Conservation (phyloP, 345 rosid species). For the Camelina neglecta region DNA sequence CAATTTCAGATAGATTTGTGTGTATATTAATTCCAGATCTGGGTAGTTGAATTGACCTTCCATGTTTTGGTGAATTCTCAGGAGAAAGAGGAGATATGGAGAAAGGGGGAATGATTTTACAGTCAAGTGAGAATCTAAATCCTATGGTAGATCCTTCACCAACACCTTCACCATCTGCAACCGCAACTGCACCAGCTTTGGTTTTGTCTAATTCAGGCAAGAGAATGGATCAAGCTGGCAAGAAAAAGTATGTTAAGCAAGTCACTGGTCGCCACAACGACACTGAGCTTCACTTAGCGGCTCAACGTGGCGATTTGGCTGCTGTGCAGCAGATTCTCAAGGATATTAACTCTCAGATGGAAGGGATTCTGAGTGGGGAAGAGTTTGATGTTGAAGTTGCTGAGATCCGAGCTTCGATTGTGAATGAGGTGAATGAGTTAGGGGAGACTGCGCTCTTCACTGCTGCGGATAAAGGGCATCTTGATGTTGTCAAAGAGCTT, state of each 20-base stretch:
- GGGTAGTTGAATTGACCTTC: constrained; percentile 9
- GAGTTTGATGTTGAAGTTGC: constrained; percentile 81
- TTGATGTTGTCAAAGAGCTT: constrained; percentile 85
- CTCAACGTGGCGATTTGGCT: constrained; percentile 79
- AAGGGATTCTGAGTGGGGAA: constrained; percentile 66
- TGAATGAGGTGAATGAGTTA: constrained; percentile 91
- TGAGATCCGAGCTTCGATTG: constrained; percentile 79
- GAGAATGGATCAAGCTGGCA: constrained; percentile 88
- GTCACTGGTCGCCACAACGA: constrained; percentile 90
- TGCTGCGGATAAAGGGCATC: constrained; percentile 92
- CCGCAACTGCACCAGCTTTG: constrained; percentile 79
- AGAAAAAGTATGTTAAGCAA: constrained; percentile 93
- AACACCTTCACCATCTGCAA: constrained; percentile 41
- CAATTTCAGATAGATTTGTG: constrained; percentile 16
- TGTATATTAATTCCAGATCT: constrained; percentile 31
- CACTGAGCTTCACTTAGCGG: constrained; percentile 86
- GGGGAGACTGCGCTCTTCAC: constrained; percentile 88
- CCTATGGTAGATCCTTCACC: constrained; percentile 44
- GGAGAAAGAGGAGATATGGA: constrained; percentile 75
- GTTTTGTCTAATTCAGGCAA: constrained; percentile 82
- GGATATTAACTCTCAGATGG: constrained; percentile 73
- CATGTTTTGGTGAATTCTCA: constrained; percentile 14
- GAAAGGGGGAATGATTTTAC: constrained; percentile 54
- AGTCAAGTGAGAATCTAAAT: constrained; percentile 52
- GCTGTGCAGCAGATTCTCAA: constrained; percentile 80